These are phyloP conservation scores for Aspergillus japonicus DNA, from an alignment of 2,329 filamentous ascomycete genomes.

Conservation along the genomic window DNA sequence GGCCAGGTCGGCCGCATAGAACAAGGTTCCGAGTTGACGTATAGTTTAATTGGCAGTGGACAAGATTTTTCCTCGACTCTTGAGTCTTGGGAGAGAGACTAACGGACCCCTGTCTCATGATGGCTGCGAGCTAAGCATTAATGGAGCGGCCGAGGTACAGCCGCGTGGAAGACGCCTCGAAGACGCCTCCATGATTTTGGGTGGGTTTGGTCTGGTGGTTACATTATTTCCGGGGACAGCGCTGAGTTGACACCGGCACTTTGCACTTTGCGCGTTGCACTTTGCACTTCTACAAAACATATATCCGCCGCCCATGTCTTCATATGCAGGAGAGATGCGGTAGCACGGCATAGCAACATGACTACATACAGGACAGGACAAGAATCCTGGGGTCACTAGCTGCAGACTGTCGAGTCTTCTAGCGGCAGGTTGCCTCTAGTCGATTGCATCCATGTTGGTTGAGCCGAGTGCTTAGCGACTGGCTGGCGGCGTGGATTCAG, in stretches of 20 bases:
- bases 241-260: too few relatives aligned
- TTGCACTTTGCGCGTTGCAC: too few relatives aligned
- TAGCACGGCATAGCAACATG: too few relatives aligned
- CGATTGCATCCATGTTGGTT: not conserved
- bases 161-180: too few relatives aligned
- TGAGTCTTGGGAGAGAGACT: not conserved
- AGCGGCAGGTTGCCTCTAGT: not conserved
- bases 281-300: too few relatives aligned
- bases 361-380: not conserved
- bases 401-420: not conserved
- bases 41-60: not conserved
- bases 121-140: not conserved
- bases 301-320: too few relatives aligned
- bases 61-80: not conserved
- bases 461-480: not conserved
- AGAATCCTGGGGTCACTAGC: not conserved
- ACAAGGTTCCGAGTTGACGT: not conserved
- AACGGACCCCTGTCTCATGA: not conserved
- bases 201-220: too few relatives aligned
- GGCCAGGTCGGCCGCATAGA: not conserved
- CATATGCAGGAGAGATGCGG: too few relatives aligned
- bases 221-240: too few relatives aligned
- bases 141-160: not conserved
- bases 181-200: too few relatives aligned
- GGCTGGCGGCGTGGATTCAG: not conserved